These are phyloP conservation scores for Saposhnikovia divaricata DNA, from an alignment of 129 eudicot species.

Conservation along the genomic window DNA sequence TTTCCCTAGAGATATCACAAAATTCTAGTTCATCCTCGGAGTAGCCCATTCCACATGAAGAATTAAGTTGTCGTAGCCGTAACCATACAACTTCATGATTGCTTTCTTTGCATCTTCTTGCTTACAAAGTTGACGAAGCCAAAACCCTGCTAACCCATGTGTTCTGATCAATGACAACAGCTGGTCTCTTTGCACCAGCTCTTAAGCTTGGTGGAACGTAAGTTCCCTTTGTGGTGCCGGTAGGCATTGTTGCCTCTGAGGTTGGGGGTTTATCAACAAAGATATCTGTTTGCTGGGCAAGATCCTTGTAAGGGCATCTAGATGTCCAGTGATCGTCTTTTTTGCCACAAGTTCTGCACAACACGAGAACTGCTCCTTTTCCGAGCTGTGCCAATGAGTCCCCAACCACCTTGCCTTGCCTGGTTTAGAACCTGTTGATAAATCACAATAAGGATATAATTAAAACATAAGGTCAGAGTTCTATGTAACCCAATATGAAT, in stretches of 20 bases:
- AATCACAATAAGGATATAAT: background rate
- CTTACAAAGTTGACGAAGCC: too few species aligned
- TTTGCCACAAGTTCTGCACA: slow-evolving; percentile 59
- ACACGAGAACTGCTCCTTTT: slow-evolving; percentile 52
- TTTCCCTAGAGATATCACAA: too few species aligned
- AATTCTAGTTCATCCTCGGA: too few species aligned
- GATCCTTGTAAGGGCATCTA: slow-evolving; percentile 47
- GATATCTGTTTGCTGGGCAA: slow-evolving; percentile 28
- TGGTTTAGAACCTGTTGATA: slow-evolving; percentile 29
- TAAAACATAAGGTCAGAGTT: background rate
- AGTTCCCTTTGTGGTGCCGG: slow-evolving; percentile 30
- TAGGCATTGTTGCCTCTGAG: slow-evolving; percentile 9
- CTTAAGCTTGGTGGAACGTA: slow-evolving; percentile 51
- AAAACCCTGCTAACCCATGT: too few species aligned
- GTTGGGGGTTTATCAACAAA: slow-evolving; percentile 31
- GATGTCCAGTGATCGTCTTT: slow-evolving; percentile 62
- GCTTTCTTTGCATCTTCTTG: too few species aligned
- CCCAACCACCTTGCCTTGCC: slow-evolving; percentile 31
- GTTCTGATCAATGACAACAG: too few species aligned
- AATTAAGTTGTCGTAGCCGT: too few species aligned
- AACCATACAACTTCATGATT: too few species aligned
- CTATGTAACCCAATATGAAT: background rate
- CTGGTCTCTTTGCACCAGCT: slow-evolving; percentile 37
- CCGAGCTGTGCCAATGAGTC: slow-evolving; percentile 36
- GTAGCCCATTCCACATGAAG: too few species aligned